Percentiles rank a stretch among this genome's conserved stretches.
phyloP scores from a whole-genome alignment of 2,329 filamentous ascomycete species.

The Podosphaera fusca region DNA sequence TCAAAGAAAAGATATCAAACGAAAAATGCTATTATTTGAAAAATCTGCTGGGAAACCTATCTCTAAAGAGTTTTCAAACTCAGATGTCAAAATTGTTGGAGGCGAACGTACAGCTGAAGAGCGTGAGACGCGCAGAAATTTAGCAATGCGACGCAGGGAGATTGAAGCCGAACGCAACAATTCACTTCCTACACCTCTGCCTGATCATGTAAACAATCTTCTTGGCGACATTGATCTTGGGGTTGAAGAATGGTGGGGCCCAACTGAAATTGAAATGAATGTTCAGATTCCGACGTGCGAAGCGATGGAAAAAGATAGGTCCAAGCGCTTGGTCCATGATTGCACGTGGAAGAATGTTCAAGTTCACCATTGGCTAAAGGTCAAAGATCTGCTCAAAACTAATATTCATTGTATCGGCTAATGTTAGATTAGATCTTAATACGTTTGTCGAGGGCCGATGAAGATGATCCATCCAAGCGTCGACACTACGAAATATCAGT shows the following conservation, averaged over 20 bases:
- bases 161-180: slow-evolving; percentile 31
- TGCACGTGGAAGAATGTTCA: slow-evolving; percentile 53
- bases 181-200: slow-evolving; percentile 17
- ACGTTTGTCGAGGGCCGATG: slow-evolving; percentile 46
- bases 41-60: slow-evolving; percentile 42
- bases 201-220: slow-evolving; percentile 28
- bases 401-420: background rate
- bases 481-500: slow-evolving; percentile 59
- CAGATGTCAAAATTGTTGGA: slow-evolving; percentile 40
- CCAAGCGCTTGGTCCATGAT: slow-evolving; percentile 41
- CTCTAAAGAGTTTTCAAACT: slow-evolving; percentile 40
- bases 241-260: slow-evolving; percentile 31
- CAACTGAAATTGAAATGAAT: slow-evolving; percentile 55
- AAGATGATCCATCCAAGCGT: slow-evolving; percentile 37
- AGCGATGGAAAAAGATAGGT: slow-evolving; percentile 38
- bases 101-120: slow-evolving; percentile 37
- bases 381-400: slow-evolving; percentile 15
- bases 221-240: slow-evolving; percentile 35
- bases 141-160: slow-evolving; percentile 15
- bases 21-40: slow-evolving; percentile 47
- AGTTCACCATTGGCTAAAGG: slow-evolving; percentile 61
- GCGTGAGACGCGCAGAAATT: slow-evolving; percentile 14
- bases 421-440: slow-evolving; percentile 37
- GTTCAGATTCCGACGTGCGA: slow-evolving; percentile 50
- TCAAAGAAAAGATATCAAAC: slow-evolving; percentile 39